Evolutionary conservation across 2,329 filamentous ascomycete genomes (phyloP), one percentile per base, ranked within the genome.

Genomic region (Aspergillus ochraceoroseus): DNA sequence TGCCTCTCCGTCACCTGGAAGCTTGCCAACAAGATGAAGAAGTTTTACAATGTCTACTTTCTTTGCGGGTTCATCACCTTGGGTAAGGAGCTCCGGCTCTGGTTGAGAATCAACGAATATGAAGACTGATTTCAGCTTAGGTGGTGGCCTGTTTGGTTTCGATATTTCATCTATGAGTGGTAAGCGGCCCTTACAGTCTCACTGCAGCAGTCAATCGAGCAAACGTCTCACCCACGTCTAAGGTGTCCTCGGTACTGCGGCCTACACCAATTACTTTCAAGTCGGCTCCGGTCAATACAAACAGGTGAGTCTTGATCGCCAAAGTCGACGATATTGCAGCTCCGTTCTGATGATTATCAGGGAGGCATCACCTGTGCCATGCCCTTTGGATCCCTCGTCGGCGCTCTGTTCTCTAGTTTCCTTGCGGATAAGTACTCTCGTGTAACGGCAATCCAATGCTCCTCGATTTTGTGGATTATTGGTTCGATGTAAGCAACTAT

Each of bases 131-230:
- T n/a, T 11, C 3, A 32, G 8, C 12, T 13, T 22, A 48, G 74
- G 74, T 33, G 74, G 74, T 23, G 70, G 70, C 62, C 62, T 75
- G n/a, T 77, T 77, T 44, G 74, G 74, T 38, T 77, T 77, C 51
- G 75, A 78, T 54, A 75, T 77, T 43, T 71, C 68, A 5, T 75
- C 71, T 3, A 75, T 77, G 70, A 49, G 49, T 43, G 49, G 49
- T 49, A 40, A 34, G 44, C 13, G 4, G 11, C 5, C 12, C 2
- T 14, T 17, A 9, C 6, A 14, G 26, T 11, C 20, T 14, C 11
- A 13, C 13, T 42, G 20, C 15, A 17, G 13, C 3, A 28, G 17
- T 5, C 15, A 23, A 2, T 20, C 11, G 6, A 15, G 17, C 12
- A 17, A 13, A 31, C 11, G 18, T 23, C 34, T 40, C 34, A 49